Percentiles rank a stretch among this genome's conserved stretches.
Conservation (phyloP, 345 rosid genomes). For the Hibiscus tridactylites region DNA sequence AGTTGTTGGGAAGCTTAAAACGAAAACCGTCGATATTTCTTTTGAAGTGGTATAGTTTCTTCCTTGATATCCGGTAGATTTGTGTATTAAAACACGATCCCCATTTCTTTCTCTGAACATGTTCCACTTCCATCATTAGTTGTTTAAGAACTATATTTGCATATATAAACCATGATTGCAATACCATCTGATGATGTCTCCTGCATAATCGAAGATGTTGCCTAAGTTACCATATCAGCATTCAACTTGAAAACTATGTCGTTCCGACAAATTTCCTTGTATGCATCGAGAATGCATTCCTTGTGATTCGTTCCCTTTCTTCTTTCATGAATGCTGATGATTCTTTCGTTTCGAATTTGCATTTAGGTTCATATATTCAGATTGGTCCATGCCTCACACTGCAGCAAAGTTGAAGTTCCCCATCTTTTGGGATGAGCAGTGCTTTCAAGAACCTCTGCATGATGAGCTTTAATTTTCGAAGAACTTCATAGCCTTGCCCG, state of each 20-base stretch:
- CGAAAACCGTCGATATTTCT: background rate
- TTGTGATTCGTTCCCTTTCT: background rate
- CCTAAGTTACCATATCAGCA: background rate
- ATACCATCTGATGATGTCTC: background rate
- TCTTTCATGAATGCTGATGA: background rate
- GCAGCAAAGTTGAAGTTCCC: conserved; percentile 89
- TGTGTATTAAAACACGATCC: background rate
- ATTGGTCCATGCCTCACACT: conserved; percentile 87
- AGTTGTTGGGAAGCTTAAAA: background rate
- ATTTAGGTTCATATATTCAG: conserved; percentile 59
- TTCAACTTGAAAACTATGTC: background rate
- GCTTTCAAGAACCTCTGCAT: conserved; percentile 44
- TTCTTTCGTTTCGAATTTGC: background rate
- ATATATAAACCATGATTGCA: background rate
- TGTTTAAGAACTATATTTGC: background rate
- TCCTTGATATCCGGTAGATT: no score
- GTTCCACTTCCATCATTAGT: background rate
- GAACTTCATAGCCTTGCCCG: background rate
- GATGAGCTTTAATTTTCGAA: conserved; percentile 56
- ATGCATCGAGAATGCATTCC: background rate
- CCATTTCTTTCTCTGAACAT: background rate
- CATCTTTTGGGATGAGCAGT: conserved; percentile 78
- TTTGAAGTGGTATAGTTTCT: background rate
- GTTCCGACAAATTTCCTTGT: background rate
- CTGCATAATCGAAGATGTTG: background rate